Conservation (phyloP, 2,329 filamentous ascomycete species). For the Ambrosiella xylebori region DNA sequence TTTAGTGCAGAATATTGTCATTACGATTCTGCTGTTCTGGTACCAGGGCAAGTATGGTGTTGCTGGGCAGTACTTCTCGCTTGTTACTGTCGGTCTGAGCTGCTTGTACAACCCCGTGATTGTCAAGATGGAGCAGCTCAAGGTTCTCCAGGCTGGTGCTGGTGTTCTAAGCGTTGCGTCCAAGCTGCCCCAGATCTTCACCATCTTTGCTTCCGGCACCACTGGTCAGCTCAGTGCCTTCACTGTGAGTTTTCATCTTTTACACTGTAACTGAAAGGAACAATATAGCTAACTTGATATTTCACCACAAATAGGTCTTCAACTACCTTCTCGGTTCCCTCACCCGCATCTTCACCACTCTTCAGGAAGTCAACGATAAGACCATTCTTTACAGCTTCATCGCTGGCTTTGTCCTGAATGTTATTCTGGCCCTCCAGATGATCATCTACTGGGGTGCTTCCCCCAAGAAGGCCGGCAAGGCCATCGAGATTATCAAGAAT, state of each 20-base stretch:
- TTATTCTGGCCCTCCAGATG: slow-evolving; percentile 77
- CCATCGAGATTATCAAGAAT: slow-evolving; percentile 15
- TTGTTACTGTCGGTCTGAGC: slow-evolving; percentile 36
- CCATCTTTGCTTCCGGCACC: slow-evolving; percentile 68
- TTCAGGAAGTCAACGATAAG: slow-evolving; percentile 94
- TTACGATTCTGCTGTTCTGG: slow-evolving; percentile 70
- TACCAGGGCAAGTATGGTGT: slow-evolving; percentile 53
- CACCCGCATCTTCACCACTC: slow-evolving; percentile 88
- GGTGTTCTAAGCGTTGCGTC: slow-evolving; percentile 70
- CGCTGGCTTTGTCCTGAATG: slow-evolving; percentile 78
- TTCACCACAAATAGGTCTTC: slow-evolving; percentile 51
- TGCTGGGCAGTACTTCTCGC: slow-evolving; percentile 61
- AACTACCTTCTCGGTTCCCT: slow-evolving; percentile 91
- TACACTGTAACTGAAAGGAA: no score
- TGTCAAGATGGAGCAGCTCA: slow-evolving; percentile 49
- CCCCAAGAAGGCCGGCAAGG: slow-evolving; percentile 26
- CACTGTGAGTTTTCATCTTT: slow-evolving; percentile 46
- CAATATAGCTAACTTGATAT: no score
- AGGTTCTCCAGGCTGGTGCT: slow-evolving; percentile 67
- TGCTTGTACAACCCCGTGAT: slow-evolving; percentile 47
- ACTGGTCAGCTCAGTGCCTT: slow-evolving; percentile 96
- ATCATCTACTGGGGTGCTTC: slow-evolving; percentile 82
- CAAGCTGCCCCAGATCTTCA: slow-evolving; percentile 84
- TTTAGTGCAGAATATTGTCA: slow-evolving; percentile 77
- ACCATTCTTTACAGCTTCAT: slow-evolving; percentile 91